These are phyloP conservation scores for Ilex aquifolium DNA, from an alignment of 257 asterid genomes.

Conservation along the genomic window DNA sequence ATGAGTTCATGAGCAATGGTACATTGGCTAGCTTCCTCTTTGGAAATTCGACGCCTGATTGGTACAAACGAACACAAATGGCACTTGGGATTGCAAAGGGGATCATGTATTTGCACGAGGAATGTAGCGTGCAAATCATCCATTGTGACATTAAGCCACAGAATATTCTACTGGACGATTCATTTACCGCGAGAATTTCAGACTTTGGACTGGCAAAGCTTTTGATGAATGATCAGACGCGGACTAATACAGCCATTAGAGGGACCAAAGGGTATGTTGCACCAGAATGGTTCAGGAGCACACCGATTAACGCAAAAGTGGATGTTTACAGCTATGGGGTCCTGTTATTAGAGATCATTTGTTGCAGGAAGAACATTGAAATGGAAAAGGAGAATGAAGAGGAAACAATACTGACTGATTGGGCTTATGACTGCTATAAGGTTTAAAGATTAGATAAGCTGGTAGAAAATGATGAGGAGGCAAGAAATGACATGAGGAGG, in stretches of 20 bases:
- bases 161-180: no score
- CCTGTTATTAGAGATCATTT: not conserved
- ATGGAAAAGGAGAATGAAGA: not conserved
- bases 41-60: not conserved
- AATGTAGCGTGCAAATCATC: not conserved
- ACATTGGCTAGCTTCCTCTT: constrained; percentile 1
- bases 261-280: not conserved
- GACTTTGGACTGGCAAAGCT: no score
- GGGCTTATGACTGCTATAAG: not conserved
- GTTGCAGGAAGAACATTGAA: not conserved
- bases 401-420: not conserved
- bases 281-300: not conserved
- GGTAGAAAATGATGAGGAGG: not conserved
- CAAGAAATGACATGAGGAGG: not conserved
- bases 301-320: not conserved
- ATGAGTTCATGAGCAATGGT: not conserved
- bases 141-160: constrained; percentile 1
- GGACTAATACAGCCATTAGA: no score
- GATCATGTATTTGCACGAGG: not conserved
- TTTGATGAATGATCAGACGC: no score
- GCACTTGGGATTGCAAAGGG: not conserved
- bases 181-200: no score
- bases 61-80: not conserved
- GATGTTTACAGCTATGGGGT: constrained; percentile 1
- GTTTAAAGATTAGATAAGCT: not conserved